A percentile compares a stretch with the other conserved stretches of the same genome.
Conservation (phyloP, 768 basidiomycete genomes). For the Auricularia auricula-judae region DNA sequence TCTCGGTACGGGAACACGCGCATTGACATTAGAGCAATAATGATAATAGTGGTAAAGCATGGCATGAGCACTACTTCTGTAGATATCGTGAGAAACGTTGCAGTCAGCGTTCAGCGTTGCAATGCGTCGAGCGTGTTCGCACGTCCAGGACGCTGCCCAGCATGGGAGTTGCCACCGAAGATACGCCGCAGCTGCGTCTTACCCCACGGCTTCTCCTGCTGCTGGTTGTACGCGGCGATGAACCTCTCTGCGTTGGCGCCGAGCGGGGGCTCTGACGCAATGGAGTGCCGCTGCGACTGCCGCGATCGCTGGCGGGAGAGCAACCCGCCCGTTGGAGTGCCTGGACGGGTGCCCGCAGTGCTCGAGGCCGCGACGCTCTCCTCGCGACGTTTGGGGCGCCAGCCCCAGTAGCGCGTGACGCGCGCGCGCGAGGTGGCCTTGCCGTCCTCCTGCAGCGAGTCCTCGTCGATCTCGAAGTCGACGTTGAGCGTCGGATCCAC, state of each 20-base stretch:
- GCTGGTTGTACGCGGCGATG: background rate
- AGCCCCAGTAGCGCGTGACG: constrained; percentile 1
- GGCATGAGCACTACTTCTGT: too few relatives aligned
- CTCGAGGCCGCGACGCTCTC: background rate
- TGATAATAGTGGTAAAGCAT: too few relatives aligned
- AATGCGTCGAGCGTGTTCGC: background rate
- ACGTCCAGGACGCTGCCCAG: background rate
- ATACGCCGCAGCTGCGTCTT: background rate
- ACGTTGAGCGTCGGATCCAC: background rate
- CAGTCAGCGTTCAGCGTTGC: background rate
- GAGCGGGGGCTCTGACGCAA: background rate
- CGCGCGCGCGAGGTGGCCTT: background rate
- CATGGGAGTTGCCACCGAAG: background rate
- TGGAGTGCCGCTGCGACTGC: background rate
- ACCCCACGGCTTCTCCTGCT: background rate
- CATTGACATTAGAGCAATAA: too few relatives aligned
- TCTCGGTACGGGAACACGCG: too few relatives aligned
- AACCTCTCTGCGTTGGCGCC: background rate
- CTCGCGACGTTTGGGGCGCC: background rate
- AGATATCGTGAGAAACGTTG: too few relatives aligned
- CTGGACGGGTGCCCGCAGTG: background rate
- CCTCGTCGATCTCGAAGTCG: background rate
- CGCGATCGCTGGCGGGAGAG: background rate
- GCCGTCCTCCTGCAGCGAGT: background rate
- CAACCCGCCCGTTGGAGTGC: background rate